Evolutionary conservation across 805 yeast species (phyloP).

Genomic region (Candida ipomoeae): DNA sequence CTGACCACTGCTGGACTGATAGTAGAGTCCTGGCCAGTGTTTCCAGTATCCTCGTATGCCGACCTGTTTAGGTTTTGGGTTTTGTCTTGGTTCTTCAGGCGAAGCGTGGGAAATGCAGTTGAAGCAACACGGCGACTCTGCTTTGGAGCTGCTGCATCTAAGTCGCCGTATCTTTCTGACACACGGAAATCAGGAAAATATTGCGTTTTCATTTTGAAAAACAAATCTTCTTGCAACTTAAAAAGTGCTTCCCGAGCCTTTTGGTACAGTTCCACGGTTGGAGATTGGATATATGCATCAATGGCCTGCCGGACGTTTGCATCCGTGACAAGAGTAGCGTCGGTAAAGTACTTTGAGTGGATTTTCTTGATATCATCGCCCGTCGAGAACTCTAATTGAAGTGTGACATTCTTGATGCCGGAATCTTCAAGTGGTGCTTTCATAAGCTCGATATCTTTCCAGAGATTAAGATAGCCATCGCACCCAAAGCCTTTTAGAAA

Average conservation of each 20-base stretch:
- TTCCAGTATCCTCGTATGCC: not conserved
- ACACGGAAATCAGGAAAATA: slow-evolving; percentile 57
- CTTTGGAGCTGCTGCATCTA: slow-evolving; percentile 7
- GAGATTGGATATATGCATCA: slow-evolving; percentile 8
- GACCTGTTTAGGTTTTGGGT: not conserved
- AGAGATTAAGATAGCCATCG: slow-evolving; percentile 45
- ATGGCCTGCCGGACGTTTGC: slow-evolving; percentile 4
- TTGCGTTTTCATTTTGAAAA: slow-evolving; percentile 44
- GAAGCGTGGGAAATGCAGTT: slow-evolving; percentile 6
- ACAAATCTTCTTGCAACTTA: slow-evolving; percentile 51
- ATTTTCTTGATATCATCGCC: slow-evolving; percentile 52
- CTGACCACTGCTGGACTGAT: slow-evolving; percentile 46
- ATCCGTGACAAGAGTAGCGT: slow-evolving; percentile 6
- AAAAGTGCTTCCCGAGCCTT: slow-evolving; percentile 60
- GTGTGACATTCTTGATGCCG: slow-evolving; percentile 25
- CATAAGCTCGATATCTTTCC: slow-evolving; percentile 63
- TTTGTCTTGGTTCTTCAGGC: not conserved
- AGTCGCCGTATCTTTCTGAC: slow-evolving; percentile 38
- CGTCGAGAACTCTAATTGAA: slow-evolving; percentile 42
- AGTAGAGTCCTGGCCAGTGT: not conserved
- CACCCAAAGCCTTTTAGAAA: slow-evolving; percentile 10
- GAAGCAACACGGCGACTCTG: slow-evolving; percentile 5
- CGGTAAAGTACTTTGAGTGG: slow-evolving; percentile 39
- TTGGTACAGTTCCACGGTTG: slow-evolving; percentile 31
- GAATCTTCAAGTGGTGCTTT: slow-evolving; percentile 68